These are phyloP conservation scores for Moesziomyces parantarcticus DNA, from an alignment of 1,284 basidiomycete genomes.

Conservation along the genomic window DNA sequence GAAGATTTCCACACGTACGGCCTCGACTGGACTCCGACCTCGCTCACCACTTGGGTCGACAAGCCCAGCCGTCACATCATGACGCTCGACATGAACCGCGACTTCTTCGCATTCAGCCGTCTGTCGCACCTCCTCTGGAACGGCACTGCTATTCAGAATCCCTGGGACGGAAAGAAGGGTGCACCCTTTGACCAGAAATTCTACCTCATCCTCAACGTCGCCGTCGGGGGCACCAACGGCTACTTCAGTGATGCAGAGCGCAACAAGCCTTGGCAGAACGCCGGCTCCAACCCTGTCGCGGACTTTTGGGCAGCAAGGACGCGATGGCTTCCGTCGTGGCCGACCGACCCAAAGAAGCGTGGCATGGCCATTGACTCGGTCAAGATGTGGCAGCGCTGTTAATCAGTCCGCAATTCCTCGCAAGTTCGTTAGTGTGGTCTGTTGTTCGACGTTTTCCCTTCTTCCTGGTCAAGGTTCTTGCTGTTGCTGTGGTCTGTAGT, in stretches of 20 bases:
- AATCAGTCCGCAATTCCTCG: not conserved
- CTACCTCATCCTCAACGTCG: slow-evolving; percentile 82
- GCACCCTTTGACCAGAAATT: slow-evolving; percentile 91
- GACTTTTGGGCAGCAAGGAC: slow-evolving; percentile 72
- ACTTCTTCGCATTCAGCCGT: slow-evolving; percentile 78
- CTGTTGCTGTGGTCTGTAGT: no score
- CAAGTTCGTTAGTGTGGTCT: slow-evolving; percentile 4
- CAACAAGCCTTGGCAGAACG: slow-evolving; percentile 71
- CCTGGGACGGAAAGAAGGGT: slow-evolving; percentile 69
- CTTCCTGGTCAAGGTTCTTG: not conserved
- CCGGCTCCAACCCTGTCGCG: slow-evolving; percentile 25
- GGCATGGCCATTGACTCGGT: slow-evolving; percentile 81
- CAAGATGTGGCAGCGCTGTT: slow-evolving; percentile 74
- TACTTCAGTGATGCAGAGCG: slow-evolving; percentile 78
- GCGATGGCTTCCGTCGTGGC: slow-evolving; percentile 50
- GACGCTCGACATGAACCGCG: slow-evolving; percentile 69
- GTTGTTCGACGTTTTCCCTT: slow-evolving; percentile 2
- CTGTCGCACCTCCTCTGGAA: slow-evolving; percentile 77
- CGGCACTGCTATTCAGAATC: slow-evolving; percentile 75
- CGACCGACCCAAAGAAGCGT: slow-evolving; percentile 67
- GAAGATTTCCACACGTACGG: slow-evolving; percentile 80
- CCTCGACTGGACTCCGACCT: slow-evolving; percentile 82
- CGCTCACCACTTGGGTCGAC: slow-evolving; percentile 74
- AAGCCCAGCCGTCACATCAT: slow-evolving; percentile 76
- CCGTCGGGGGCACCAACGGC: slow-evolving; percentile 77